A percentile compares a stretch with the other conserved stretches of the same genome.
Conservation (phyloP, 495 filamentous ascomycete species). For the Aspergillus indologenus region DNA sequence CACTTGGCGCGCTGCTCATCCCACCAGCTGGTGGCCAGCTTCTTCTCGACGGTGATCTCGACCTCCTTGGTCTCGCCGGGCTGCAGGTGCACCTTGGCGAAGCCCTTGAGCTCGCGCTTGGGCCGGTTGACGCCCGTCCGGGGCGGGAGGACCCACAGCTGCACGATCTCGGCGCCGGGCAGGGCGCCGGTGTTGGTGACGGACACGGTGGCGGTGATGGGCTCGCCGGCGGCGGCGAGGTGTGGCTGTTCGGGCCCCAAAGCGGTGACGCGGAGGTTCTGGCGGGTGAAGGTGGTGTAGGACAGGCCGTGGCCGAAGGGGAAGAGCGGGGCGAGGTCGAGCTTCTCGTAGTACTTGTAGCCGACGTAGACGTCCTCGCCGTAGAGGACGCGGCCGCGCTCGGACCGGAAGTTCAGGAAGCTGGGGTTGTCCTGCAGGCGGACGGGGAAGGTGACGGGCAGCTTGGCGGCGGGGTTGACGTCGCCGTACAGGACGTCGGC, state of each 20-base stretch:
- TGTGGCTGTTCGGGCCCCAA: conserved; percentile 28
- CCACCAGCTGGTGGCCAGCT: conserved; percentile 75
- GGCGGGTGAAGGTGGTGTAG: conserved; percentile 74
- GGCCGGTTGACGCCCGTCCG: conserved; percentile 58
- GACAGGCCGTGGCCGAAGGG: conserved; percentile 82
- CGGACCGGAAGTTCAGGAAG: conserved; percentile 75
- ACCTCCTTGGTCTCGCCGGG: conserved; percentile 68
- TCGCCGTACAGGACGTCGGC: conserved; percentile 55
- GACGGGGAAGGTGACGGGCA: conserved; percentile 62
- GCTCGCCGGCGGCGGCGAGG: conserved; percentile 38
- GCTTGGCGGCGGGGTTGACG: conserved; percentile 55
- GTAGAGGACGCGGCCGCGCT: conserved; percentile 72
- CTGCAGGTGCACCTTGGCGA: conserved; percentile 71
- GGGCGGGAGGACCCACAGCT: conserved; percentile 68
- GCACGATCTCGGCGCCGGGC: conserved; percentile 72
- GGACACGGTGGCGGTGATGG: conserved; percentile 57
- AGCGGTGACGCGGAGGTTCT: conserved; percentile 50
- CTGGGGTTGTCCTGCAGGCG: conserved; percentile 70
- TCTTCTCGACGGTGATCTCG: conserved; percentile 64
- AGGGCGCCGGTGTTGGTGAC: conserved; percentile 66
- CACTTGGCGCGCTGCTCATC: conserved; percentile 67
- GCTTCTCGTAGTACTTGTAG: conserved; percentile 77
- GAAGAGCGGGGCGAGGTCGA: conserved; percentile 64
- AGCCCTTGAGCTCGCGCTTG: conserved; percentile 74
- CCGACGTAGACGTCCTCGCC: conserved; percentile 80